Conservation (phyloP, 1,139 yeast genomes). For the Geotrichum cucujoidarum region DNA sequence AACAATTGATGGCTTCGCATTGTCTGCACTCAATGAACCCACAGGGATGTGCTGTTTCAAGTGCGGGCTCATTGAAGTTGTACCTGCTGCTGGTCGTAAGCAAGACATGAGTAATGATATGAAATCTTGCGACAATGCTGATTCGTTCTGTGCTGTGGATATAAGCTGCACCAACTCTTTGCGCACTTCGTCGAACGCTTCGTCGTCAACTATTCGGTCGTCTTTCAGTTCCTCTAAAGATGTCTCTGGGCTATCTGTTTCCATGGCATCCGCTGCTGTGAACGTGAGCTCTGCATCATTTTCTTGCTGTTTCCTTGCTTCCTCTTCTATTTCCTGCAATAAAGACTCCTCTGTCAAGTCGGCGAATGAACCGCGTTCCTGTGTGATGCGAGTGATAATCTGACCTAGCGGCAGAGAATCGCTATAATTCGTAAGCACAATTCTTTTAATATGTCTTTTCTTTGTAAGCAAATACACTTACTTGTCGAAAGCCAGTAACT, state of each 20-base stretch:
- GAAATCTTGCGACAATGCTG: constrained; percentile 81
- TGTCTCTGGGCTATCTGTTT: constrained; percentile 6
- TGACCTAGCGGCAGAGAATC: constrained; percentile 36
- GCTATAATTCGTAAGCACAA: neutral
- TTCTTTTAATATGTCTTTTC: too few species aligned
- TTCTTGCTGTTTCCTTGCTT: constrained; percentile 15
- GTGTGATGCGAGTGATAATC: constrained; percentile 44
- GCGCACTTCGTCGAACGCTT: constrained; percentile 50
- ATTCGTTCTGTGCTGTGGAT: constrained; percentile 70
- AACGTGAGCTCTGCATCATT: neutral
- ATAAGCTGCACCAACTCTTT: constrained; percentile 53
- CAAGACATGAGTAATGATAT: constrained; percentile 79
- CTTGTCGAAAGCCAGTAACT: constrained; percentile 16
- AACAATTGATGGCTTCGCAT: constrained; percentile 31
- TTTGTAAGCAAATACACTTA: constrained; percentile 4
- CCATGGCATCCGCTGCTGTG: constrained; percentile 16
- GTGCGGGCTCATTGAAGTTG: constrained; percentile 85
- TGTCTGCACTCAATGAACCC: constrained; percentile 73
- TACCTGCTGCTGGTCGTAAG: constrained; percentile 76
- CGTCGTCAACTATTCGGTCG: constrained; percentile 39
- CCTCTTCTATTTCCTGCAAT: constrained; percentile 42
- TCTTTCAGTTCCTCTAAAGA: constrained; percentile 19
- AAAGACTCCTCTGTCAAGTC: constrained; percentile 56
- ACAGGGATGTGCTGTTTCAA: constrained; percentile 69
- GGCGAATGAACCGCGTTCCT: constrained; percentile 45